Evolutionary conservation across 2,329 filamentous ascomycete species (phyloP).

Genomic region (Fusarium brachygibbosum): DNA sequence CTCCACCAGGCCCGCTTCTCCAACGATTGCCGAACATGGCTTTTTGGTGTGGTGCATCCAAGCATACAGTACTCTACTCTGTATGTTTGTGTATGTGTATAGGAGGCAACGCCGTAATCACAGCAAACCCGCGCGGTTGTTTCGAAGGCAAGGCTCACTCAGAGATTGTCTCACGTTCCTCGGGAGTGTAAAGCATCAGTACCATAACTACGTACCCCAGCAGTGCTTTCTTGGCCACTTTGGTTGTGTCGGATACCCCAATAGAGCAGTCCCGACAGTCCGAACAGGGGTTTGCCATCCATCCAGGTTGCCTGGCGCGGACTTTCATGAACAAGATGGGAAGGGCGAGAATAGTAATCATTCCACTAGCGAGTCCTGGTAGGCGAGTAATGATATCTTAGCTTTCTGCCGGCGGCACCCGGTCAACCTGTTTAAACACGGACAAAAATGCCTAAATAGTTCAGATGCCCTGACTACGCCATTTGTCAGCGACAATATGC

Average conservation of each 20-base stretch:
- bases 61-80: too few species aligned
- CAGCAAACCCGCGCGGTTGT: constrained; percentile 13
- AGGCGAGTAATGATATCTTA: constrained; percentile 29
- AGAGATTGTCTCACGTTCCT: background rate
- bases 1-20: constrained; percentile 51
- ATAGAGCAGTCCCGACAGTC: constrained; percentile 47
- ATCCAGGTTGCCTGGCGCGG: constrained; percentile 41
- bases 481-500: constrained; percentile 45
- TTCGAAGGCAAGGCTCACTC: constrained; percentile 18
- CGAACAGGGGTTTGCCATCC: constrained; percentile 45
- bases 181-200: constrained; percentile 4
- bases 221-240: constrained; percentile 33
- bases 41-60: constrained; percentile 38
- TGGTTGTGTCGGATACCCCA: constrained; percentile 44
- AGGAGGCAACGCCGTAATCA: background rate
- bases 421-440: constrained; percentile 38
- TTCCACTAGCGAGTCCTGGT: constrained; percentile 29
- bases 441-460: constrained; percentile 44
- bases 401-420: constrained; percentile 46
- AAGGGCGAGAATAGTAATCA: constrained; percentile 45
- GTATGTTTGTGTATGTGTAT: constrained; percentile 14
- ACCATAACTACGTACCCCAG: constrained; percentile 32
- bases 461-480: constrained; percentile 32
- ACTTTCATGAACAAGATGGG: constrained; percentile 34
- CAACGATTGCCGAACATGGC: constrained; percentile 51